phyloP scores from a whole-genome alignment of 2,329 filamentous ascomycete species.

The Pseudogymnoascus sp. region DNA sequence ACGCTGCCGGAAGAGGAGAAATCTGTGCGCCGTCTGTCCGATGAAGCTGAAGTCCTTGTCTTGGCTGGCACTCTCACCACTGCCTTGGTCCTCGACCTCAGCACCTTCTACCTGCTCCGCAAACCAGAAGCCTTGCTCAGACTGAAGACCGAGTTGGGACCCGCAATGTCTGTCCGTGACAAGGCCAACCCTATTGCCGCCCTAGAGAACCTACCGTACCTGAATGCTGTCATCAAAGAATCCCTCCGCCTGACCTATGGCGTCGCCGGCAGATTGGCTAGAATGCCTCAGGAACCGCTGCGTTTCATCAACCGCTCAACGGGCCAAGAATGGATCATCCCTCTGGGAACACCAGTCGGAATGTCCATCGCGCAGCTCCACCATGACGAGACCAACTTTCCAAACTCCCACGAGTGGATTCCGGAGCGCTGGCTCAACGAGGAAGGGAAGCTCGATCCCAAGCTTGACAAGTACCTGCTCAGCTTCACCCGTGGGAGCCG shows the following conservation, averaged over 20 bases:
- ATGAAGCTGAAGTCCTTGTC: conserved; percentile 17
- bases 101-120: conserved; percentile 32
- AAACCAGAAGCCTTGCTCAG: conserved; percentile 25
- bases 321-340: conserved; percentile 16
- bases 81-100: conserved; percentile 28
- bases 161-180: conserved; percentile 14
- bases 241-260: conserved; percentile 29
- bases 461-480: conserved; percentile 33
- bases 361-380: conserved; percentile 35
- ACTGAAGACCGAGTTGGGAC: conserved; percentile 31
- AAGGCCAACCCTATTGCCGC: conserved; percentile 10
- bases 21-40: background rate
- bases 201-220: conserved; percentile 26
- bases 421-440: conserved; percentile 35
- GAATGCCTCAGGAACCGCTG: conserved; percentile 21
- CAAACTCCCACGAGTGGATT: conserved; percentile 32
- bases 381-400: conserved; percentile 33
- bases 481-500: conserved; percentile 36
- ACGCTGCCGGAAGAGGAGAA: background rate
- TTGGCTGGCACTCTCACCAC: conserved; percentile 34
- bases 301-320: conserved; percentile 13
- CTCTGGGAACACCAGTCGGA: conserved; percentile 30
- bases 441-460: conserved; percentile 23
- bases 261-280: conserved; percentile 24
- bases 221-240: conserved; percentile 30